Percentiles rank a stretch among this genome's conserved stretches.
These are phyloP conservation scores for Chlamydomonas schloesseri DNA, from an alignment of 139 green algal species.

Conservation along the genomic window DNA sequence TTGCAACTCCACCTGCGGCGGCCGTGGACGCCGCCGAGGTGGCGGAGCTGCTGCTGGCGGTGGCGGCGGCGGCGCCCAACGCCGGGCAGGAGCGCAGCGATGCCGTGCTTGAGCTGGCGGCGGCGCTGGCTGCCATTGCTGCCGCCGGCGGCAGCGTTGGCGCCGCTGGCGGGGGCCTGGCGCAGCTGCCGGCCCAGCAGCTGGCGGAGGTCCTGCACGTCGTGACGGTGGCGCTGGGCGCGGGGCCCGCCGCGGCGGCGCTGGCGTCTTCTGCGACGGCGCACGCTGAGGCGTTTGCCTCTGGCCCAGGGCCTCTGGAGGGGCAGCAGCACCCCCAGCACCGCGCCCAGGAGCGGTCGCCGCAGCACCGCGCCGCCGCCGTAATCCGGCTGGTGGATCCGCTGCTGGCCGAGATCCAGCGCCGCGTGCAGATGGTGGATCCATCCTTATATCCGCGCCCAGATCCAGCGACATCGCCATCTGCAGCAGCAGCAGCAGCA, in stretches of 20 bases:
- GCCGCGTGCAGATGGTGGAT: too few species aligned
- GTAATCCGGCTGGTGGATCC: too few species aligned
- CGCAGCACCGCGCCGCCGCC: too few species aligned
- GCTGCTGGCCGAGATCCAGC: too few species aligned
- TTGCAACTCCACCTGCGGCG: too few species aligned
- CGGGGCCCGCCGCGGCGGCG: not conserved
- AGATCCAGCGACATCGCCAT: too few species aligned
- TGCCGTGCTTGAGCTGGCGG: slow-evolving; percentile 17
- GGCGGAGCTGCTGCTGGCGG: slow-evolving; percentile 26
- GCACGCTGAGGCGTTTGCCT: too few species aligned
- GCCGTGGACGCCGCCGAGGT: not conserved
- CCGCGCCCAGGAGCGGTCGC: too few species aligned
- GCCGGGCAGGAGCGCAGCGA: not conserved
- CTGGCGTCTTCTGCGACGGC: not conserved
- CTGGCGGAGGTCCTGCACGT: not conserved
- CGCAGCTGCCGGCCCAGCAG: not conserved
- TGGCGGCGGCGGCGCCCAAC: slow-evolving; percentile 4
- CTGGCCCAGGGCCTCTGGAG: too few species aligned
- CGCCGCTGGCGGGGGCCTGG: not conserved
- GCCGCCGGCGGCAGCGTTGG: not conserved
- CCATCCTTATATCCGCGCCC: too few species aligned
- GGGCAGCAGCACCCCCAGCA: too few species aligned
- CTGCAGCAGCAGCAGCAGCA: too few species aligned
- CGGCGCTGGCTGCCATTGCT: not conserved
- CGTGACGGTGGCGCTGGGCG: not conserved